Evolutionary conservation across 106 monocot species (phyloP), one percentile per base, ranked within the genome.

Genomic region (Posidonia australis): DNA sequence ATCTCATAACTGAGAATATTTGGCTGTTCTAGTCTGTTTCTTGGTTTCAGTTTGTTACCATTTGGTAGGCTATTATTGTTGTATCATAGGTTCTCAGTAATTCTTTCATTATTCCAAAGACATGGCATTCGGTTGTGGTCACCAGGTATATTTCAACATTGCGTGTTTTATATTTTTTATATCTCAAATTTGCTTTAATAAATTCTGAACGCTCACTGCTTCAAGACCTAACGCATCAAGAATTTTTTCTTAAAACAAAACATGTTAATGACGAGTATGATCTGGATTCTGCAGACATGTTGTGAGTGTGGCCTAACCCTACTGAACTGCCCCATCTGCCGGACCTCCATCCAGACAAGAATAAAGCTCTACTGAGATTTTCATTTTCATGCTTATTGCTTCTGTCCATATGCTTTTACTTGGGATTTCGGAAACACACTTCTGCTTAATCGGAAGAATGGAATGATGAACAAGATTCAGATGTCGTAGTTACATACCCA

Each of bases 81-180:
- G n/a, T n/a, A n/a, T n/a, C n/a, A n/a, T n/a, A n/a, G n/a, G n/a
- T n/a, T n/a, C n/a, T n/a, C n/a, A n/a, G n/a, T n/a, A n/a, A n/a
- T n/a, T n/a, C n/a, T n/a, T n/a, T n/a, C 41, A 72, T 81, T 46
- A 77, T 82, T 22, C 84, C 0, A 79, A 77, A 61, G 75, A 87
- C 54, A 87, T 92, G 88, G 88, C 88, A 9, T 86, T 89, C 57
- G 85, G 85, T 0, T 89, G 89, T 27, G 89, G 89, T 1, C 89
- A 89, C 62, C 84, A 66, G 80, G 89, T 89, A 73, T 59, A 41
- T 18, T 23, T 1, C 10, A 62, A 22, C 1, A 9, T 23, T 44
- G 0, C 13, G 16, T 44, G 56, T 57, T 59, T 18, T 6, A 21
- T n/a, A n/a, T 6, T 70, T 52, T 57, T 29, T 19, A 11, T 27